These are phyloP conservation scores for Psophocarpus tetragonolobus DNA, from an alignment of 306 rosid species.

Conservation along the genomic window DNA sequence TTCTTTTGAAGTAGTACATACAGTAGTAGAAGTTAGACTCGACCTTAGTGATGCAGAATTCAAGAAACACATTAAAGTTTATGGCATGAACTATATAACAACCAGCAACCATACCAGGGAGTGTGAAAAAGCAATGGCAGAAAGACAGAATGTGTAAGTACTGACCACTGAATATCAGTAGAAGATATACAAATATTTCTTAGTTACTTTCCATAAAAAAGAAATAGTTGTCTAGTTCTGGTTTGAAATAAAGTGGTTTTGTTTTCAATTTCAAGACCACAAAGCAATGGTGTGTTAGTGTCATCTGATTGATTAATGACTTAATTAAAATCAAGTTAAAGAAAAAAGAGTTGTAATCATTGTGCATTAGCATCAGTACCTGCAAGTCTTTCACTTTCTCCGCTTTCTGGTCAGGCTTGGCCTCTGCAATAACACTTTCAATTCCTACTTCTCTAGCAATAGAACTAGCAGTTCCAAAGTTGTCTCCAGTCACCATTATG, in stretches of 20 bases:
- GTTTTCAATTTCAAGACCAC: not conserved
- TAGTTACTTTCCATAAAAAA: not conserved
- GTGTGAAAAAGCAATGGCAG: not conserved
- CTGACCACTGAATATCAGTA: not conserved
- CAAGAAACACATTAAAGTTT: not conserved
- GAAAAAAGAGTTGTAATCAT: not conserved
- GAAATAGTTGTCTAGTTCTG: not conserved
- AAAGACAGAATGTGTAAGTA: not conserved
- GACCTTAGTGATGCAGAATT: not conserved
- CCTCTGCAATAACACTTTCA: conserved; percentile 73
- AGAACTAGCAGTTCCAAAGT: conserved; percentile 85
- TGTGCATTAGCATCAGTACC: conserved; percentile 38
- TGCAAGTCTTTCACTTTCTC: conserved; percentile 76
- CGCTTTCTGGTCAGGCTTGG: conserved; percentile 80
- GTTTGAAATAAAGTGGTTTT: not conserved
- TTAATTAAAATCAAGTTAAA: not conserved
- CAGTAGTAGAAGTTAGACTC: not conserved
- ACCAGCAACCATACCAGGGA: not conserved
- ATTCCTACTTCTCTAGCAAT: conserved; percentile 80
- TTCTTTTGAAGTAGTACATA: not conserved
- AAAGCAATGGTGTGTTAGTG: not conserved
- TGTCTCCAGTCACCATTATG: conserved; percentile 89
- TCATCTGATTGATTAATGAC: not conserved
- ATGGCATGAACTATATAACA: not conserved
- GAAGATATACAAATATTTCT: not conserved